These are phyloP conservation scores for Pseudogymnoascus sp. DNA, from an alignment of 2,329 filamentous ascomycete species.

Conservation along the genomic window DNA sequence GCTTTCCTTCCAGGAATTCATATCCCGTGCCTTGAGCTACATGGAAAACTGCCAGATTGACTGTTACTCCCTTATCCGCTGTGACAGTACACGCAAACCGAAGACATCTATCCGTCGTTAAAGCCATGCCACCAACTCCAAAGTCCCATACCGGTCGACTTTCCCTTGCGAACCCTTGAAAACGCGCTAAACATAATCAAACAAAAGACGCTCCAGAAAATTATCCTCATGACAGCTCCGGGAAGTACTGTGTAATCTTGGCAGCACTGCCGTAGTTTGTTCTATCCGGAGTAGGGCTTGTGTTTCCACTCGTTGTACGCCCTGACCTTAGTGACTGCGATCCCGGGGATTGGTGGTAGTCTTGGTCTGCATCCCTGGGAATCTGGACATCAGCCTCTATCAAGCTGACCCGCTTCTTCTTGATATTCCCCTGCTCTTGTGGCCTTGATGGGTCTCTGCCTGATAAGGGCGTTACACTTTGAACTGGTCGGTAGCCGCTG, in stretches of 20 bases:
- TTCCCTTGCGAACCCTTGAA: not conserved
- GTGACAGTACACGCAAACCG: constrained; percentile 7
- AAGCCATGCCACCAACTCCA: not conserved
- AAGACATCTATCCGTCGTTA: not conserved
- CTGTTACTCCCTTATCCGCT: not conserved
- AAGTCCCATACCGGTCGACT: not conserved
- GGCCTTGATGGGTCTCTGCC: constrained; percentile 13
- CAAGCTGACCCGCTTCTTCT: constrained; percentile 24
- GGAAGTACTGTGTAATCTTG: constrained; percentile 27
- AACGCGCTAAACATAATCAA: constrained; percentile 9
- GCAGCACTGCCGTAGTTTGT: constrained; percentile 19
- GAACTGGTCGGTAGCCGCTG: not conserved
- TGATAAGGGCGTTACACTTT: not conserved
- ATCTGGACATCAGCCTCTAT: not conserved
- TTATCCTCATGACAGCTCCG: constrained; percentile 18
- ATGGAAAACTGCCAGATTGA: constrained; percentile 1
- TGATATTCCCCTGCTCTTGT: constrained; percentile 24
- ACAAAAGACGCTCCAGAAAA: constrained; percentile 6
- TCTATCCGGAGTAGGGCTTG: constrained; percentile 10
- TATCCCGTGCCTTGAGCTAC: not conserved
- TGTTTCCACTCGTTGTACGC: not conserved
- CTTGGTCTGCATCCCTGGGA: constrained; percentile 11
- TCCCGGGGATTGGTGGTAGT: constrained; percentile 17
- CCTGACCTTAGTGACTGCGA: not conserved
- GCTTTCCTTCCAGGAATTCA: not conserved